Percentiles rank a stretch among this genome's conserved stretches.
Conservation (phyloP, 768 basidiomycete genomes). For the Xanthoconium purpureum region DNA sequence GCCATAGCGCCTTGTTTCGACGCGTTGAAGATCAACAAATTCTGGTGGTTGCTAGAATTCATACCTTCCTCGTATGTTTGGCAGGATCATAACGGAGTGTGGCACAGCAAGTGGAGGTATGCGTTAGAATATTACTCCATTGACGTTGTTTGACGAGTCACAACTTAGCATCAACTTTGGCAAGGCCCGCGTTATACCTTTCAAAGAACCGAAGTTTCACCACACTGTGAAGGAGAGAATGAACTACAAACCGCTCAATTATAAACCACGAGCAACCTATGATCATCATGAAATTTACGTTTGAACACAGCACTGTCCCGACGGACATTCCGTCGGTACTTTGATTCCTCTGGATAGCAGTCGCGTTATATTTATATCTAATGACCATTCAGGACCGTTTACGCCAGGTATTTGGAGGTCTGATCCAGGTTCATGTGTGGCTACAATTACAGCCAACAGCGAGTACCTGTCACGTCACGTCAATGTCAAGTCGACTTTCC, state of each 20-base stretch:
- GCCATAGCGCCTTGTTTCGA: no score
- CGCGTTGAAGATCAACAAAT: no score
- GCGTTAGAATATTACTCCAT: slow-evolving; percentile 21
- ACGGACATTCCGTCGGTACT: no score
- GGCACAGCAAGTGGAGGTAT: slow-evolving; percentile 56
- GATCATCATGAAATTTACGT: slow-evolving; percentile 45
- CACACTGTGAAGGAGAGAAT: slow-evolving; percentile 60
- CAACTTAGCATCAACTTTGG: slow-evolving; percentile 45
- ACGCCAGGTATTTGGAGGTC: no score
- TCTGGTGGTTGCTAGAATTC: slow-evolving; percentile 77
- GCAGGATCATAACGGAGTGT: slow-evolving; percentile 54
- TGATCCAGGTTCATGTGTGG: no score
- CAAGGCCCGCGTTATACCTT: slow-evolving; percentile 49
- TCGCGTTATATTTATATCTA: no score
- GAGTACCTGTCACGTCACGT: no score
- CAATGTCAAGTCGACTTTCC: no score
- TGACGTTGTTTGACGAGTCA: background rate
- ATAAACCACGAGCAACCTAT: slow-evolving; percentile 59
- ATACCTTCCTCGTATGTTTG: slow-evolving; percentile 51
- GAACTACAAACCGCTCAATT: slow-evolving; percentile 43
- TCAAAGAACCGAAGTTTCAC: slow-evolving; percentile 55
- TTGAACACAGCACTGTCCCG: slow-evolving; percentile 4
- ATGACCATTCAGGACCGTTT: no score
- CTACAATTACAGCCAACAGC: no score
- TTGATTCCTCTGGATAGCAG: no score